Base-by-base conservation (phyloP, 805 yeast genomes). In the Candida nonsorbophila region DNA sequence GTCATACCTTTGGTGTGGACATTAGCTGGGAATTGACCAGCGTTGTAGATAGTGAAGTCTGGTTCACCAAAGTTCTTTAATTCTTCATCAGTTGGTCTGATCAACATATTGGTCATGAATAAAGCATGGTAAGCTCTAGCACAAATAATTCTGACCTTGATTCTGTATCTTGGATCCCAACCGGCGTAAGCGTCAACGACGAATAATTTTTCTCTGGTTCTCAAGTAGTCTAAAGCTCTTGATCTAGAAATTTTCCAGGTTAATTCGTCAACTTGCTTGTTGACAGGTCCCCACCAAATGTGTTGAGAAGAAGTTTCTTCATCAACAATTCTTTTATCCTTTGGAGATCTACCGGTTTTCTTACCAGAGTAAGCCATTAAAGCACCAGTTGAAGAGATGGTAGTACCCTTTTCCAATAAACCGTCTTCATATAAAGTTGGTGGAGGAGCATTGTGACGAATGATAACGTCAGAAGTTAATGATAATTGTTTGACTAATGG, bases 281-380 rank as follows among this genome's bases (percentile, higher is more conserved):
- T 90, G 45, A 90, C 98, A 2, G 97, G 97, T 15, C 98, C 98
- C 98, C 98, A 90, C 98, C 98, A 90, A 47, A 90, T 77, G 52
- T 88, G 69, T 35, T 84, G 73, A 37, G 73, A 63, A 22, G 96
- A 86, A 29, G 92, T 72, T 47, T 76, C 82, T 69, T 92, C 97
- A 50, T 88, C 97, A 40, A 90, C 97, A 58, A 90, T 85, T 68
- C 98, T 84, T 64, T 90, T 90, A 67, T 90, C 98, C 69, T 84
- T 84, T 57, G 98, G 98, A 20, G 97, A 90, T 66, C 98, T 82
- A 51, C 98, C 98, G 32, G 97, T 90, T 68, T 90, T 90, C 44
- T 76, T 68, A 53, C 98, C 98, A 13, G 96, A 86, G 66, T 77
- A 88, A 27, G 98, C 97, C 62, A 90, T 82, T 44, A 90, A 72